Base-by-base conservation (phyloP, 2,329 filamentous ascomycete species). In the Penicillium oxalicum region DNA sequence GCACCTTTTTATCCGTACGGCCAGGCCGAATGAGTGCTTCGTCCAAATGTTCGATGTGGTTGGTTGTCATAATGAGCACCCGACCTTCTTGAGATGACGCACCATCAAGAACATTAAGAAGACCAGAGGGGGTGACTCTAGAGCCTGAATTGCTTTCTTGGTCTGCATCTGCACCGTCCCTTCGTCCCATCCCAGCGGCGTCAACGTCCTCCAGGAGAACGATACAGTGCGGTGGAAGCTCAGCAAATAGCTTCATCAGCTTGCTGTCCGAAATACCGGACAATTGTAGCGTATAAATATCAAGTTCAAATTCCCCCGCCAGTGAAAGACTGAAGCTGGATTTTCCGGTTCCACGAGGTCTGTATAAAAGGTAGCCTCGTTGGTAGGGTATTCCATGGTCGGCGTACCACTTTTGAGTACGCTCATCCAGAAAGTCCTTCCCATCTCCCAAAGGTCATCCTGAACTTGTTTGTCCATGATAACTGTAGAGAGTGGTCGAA, bases 291-390 rank as follows among this genome's bases (percentile, higher is more conserved):
- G 91, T 88, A 50, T 88, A 88, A 55, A 95, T 89, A 60, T 85
- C 85, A 65, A 88, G 91, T 64, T 91, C 86, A 45, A 93, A 70
- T 61, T 89, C 80, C 13, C 87, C 88, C 0, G 89, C 89, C 32
- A 95, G 73, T 1, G 89, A 88, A 66, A 94, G 87, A 54, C 95
- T 94, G 58, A 95, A 94, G 0, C 87, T 91, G 47, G 84, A 94
- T 74, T 91, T 95, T 28, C 87, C 90, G 34, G 84, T 91, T 1
- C 88, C 87, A 0, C 88, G 88, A 2, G 88, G 87, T 0, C 88
- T 87, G 61, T 88, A 87, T 0, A 93, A 76, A 9, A 94, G 76
- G 61, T 93, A 93, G 0, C 88, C 88, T 52, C 88, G 76, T 18
- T 88, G 79, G 61, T 93, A 94, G 0, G 88, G 88, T 53, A 94